phyloP scores from a whole-genome alignment of 257 asterid genomes.

The Voacanga thouarsii region DNA sequence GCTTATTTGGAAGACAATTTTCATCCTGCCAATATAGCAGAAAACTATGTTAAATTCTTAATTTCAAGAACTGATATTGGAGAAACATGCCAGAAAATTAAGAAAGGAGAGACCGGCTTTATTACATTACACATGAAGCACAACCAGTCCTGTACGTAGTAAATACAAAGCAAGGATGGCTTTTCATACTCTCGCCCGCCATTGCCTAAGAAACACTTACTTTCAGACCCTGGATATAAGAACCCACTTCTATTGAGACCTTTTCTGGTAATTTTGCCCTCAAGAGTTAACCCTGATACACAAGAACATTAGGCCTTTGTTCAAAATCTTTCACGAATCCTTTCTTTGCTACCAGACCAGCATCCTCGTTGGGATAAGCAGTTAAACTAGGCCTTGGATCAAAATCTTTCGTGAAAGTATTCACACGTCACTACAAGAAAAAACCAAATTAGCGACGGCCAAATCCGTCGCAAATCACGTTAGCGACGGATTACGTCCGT shows the following conservation, averaged over 20 bases:
- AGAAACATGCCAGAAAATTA: too few species aligned
- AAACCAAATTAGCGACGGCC: too few species aligned
- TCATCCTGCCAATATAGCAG: neutral
- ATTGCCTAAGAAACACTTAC: neutral
- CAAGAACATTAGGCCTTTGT: neutral
- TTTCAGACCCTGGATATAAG: neutral
- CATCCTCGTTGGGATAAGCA: neutral
- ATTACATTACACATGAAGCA: neutral
- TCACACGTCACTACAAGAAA: too few species aligned
- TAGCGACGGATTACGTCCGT: too few species aligned
- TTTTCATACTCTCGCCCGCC: neutral
- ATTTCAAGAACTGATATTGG: too few species aligned
- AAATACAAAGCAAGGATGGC: neutral
- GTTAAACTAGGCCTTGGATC: conserved; percentile 8
- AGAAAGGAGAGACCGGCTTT: neutral
- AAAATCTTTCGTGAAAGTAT: too few species aligned
- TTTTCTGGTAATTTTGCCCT: neutral
- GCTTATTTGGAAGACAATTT: neutral
- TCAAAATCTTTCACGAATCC: neutral
- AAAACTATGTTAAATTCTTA: neutral
- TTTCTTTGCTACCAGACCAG: neutral
- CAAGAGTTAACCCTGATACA: neutral
- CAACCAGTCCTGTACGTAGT: neutral
- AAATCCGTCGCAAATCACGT: too few species aligned
- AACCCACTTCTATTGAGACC: neutral